Conservation (phyloP, 2,329 filamentous ascomycete genomes). For the Venturiaceae sp. region DNA sequence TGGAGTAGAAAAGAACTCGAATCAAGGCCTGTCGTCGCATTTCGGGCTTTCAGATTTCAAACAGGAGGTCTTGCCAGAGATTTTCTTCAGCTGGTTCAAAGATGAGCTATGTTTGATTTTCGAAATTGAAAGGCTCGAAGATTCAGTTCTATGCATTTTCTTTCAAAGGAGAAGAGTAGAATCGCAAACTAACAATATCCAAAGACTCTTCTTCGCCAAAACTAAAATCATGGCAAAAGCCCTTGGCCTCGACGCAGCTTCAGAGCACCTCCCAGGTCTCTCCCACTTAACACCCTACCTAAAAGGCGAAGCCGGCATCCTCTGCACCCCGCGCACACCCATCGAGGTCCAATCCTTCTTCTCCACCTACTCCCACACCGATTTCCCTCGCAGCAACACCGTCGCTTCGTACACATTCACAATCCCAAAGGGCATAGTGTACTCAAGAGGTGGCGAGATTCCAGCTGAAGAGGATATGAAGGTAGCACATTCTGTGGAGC, state of each 20-base stretch:
- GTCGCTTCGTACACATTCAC: conserved; percentile 64
- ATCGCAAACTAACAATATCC: neutral
- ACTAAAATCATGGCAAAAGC: conserved; percentile 98
- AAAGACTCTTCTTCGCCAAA: conserved; percentile 94
- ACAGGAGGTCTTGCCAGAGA: too few relatives aligned
- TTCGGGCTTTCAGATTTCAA: too few relatives aligned
- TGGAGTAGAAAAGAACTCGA: too few relatives aligned
- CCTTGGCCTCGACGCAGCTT: conserved; percentile 67
- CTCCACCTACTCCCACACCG: conserved; percentile 58
- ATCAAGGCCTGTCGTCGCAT: too few relatives aligned
- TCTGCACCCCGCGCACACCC: conserved; percentile 75
- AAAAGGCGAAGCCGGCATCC: conserved; percentile 73
- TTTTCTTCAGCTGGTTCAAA: too few relatives aligned
- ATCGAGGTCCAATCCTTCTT: conserved; percentile 64
- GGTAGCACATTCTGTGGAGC: conserved; percentile 80
- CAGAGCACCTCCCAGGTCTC: conserved; percentile 72
- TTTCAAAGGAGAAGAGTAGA: too few relatives aligned
- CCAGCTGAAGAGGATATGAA: conserved; percentile 74
- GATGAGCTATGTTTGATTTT: too few relatives aligned
- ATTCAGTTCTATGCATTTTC: too few relatives aligned
- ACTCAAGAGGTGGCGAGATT: conserved; percentile 69
- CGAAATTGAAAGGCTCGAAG: too few relatives aligned
- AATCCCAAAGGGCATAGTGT: conserved; percentile 74
- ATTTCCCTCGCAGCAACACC: conserved; percentile 85
- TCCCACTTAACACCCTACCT: conserved; percentile 60